Base-by-base conservation (phyloP, 768 basidiomycete species). In the Leccinum sublutescens region DNA sequence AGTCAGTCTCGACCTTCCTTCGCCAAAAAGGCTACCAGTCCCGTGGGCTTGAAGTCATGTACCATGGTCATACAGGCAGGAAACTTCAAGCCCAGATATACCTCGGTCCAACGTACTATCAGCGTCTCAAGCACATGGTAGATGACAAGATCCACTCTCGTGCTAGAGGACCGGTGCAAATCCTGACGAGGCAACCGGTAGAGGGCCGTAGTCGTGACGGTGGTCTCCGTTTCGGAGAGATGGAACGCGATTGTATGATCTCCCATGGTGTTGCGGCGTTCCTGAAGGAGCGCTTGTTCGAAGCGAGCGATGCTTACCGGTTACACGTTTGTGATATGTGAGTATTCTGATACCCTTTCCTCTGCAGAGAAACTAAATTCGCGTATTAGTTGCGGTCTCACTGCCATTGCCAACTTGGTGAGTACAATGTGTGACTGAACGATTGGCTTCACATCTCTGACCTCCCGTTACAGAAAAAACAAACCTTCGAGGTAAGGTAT, bases 161-260 rank as follows among this genome's bases (percentile, higher is more conserved):
- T 57, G 97, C 97, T 19, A 78, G 97, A 74, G 97, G 97, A 14
- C 97, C 97, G 5, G 93, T 99, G 9, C 97, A 99, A 74, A 99
- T 98, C 67, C 76, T 99, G 67, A 99, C 96, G 33, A 79, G 97
- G 52, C 97, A 99, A 70, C 97, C 97, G 12, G 97, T 99, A 15
- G 97, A 99, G 72, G 97, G 97, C 83, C 85, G 97, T 75, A 94
- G 91, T 84, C 85, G 97, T 77, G 97, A 98, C 70, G 97, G 97
- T 80, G 97, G 97, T 75, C 78, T 99, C 63, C 94, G 97, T 69
- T 99, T 99, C 81, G 97, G 97, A 81, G 97, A 99, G 83, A 99
- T 99, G 97, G 97, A 99, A 72, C 92, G 94, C 74, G 96, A 98
- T 84, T 98, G 97, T 74, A 99, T 99, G 97, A 96, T 99, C 61